Base-by-base conservation (phyloP, 1,139 yeast species). In the Scheffersomyces stambukii region DNA sequence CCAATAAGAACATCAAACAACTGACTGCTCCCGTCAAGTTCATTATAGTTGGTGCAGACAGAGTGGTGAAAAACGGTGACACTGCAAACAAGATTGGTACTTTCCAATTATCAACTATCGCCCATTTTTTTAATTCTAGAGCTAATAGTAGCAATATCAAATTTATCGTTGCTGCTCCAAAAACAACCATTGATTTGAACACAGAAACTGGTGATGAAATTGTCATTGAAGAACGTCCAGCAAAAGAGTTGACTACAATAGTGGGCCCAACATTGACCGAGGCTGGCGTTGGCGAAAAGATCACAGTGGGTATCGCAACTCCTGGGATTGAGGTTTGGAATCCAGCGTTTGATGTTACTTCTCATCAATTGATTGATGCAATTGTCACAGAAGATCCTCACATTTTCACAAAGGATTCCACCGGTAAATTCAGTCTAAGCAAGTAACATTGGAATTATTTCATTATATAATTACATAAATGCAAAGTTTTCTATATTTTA, bases 41-140 rank as follows among this genome's bases (percentile, higher is more conserved):
- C 28, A 81, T 89, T 17, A 85, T 91, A 30, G 97, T 84, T n/a
- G 98, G 98, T 24, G 96, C 97, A n/a, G 98, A 91, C 52, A 74
- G 98, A 53, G 81, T 91, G 20, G 96, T 89, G 2, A 64, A 68
- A 25, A 83, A 88, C 54, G 98, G 98, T 33, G 98, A 91, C 50
- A 77, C 96, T 15, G 97, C 97, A 1, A 91, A 91, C 60, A 91
- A 91, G 57, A 91, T 91, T 35, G 98, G 98, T n/a, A 91, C 97
- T 0, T 83, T 75, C 57, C 96, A 89, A 58, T 63, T 91, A 41
- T 82, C 96, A 0, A 68, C 88, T 13, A 66, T 86, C 32, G 68
- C 70, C n/a, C 43, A 53, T 24, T 58, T 53, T 33, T 67, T 65
- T 48, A 67, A 66, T 35, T 24, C 37, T 10, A 14, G 17, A 11